Conservation (phyloP, 1,284 basidiomycete genomes). For the Sporisorium graminicola region DNA sequence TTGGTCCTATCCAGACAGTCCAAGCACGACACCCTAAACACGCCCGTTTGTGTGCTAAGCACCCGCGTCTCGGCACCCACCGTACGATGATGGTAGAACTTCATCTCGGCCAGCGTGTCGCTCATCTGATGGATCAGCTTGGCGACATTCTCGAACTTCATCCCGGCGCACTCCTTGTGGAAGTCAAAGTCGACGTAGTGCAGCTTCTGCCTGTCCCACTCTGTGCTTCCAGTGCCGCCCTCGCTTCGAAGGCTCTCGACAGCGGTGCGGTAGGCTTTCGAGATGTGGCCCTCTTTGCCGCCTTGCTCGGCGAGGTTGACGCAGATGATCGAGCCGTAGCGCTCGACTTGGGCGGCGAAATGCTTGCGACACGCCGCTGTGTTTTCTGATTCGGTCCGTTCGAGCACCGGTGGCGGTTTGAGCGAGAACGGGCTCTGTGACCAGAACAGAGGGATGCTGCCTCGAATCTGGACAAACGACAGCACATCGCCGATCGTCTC, state of each 20-base stretch:
- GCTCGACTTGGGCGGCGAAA: conserved; percentile 72
- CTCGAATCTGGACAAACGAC: conserved; percentile 92
- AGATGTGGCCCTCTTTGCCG: conserved; percentile 86
- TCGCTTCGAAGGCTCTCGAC: conserved; percentile 78
- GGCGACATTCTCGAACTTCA: conserved; percentile 76
- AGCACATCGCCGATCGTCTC: conserved; percentile 79
- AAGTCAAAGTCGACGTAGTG: conserved; percentile 98
- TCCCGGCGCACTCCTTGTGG: conserved; percentile 80
- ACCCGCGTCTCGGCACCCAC: conserved; percentile 70
- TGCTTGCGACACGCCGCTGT: conserved; percentile 57
- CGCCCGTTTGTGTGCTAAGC: conserved; percentile 78
- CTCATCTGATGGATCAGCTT: conserved; percentile 81
- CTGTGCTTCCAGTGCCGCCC: conserved; percentile 76
- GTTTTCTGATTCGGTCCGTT: conserved; percentile 88
- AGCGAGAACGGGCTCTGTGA: conserved; percentile 88
- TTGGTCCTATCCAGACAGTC: conserved; percentile 98
- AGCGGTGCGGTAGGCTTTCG: conserved; percentile 81
- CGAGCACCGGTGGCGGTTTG: conserved; percentile 89
- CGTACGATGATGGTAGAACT: conserved; percentile 71
- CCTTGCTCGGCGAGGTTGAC: conserved; percentile 87
- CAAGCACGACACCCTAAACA: conserved; percentile 93
- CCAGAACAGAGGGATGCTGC: conserved; percentile 89
- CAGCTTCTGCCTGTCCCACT: conserved; percentile 91
- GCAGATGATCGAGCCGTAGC: conserved; percentile 73
- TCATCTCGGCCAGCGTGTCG: conserved; percentile 76